Base-by-base conservation (phyloP, 2,329 filamentous ascomycete genomes). In the Colletotrichum falcatum region DNA sequence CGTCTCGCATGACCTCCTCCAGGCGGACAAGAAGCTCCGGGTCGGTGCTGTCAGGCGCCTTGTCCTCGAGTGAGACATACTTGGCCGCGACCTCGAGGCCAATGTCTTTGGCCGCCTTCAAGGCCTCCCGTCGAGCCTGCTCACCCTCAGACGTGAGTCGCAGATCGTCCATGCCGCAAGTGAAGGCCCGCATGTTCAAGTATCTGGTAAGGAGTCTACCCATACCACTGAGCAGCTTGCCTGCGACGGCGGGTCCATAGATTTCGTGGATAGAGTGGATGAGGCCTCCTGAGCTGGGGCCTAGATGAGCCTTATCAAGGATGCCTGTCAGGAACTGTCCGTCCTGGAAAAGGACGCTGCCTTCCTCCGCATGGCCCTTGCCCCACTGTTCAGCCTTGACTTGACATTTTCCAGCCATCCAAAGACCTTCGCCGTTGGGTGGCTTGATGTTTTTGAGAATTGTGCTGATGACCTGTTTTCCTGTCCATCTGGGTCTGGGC, bases 121-220 rank as follows among this genome's bases (percentile, higher is more conserved):
- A 84, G 72, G 91, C 90, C 73, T 92, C 84, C 74, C 87, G 88
- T 51, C 96, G 90, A 63, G 87, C 85, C 65, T 84, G 83, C 78
- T 99, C 94, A 63, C 96, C 95, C 72, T 92, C 85, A 1, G 88
- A 85, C 0, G 95, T 98, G 61, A 99, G 88, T 68, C 92, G 90
- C 69, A 99, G 86, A 85, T 99, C 97, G 77, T 99, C 95, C 81
- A 99, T 97, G 79, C 97, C 97, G 80, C 96, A 99, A 74, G 94
- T 96, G 80, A 98, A 98, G 1, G 95, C 96, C 61, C 95, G 89
- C 91, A 98, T 97, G 78, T 96, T 93, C 71, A 98, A 86, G 74
- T 95, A 92, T 76, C 95, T 92, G 0, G 96, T 99, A 73, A 99
- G 83, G 33, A 99, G 86, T 66, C 96, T 90, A 64, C 96, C 96